Evolutionary conservation across 148 eudicot species (phyloP).

Genomic region (Rhododendron molle): DNA sequence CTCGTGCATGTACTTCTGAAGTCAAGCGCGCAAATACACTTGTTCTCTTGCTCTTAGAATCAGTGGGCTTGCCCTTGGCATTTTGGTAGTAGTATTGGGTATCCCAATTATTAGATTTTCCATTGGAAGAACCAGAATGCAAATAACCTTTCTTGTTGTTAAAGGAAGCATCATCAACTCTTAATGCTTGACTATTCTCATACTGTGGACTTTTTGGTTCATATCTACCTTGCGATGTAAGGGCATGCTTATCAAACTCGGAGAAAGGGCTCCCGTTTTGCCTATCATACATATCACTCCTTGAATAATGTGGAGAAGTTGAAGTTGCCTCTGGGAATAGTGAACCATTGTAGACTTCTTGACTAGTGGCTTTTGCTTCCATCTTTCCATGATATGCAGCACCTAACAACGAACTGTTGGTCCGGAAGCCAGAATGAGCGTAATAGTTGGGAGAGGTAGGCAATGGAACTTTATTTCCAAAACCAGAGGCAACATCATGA

Average conservation of each 20-base stretch:
- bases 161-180: neutral
- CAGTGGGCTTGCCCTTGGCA: neutral
- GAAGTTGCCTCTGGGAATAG: neutral
- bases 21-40: constrained; percentile 46
- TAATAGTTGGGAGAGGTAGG: constrained; percentile 1
- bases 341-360: neutral
- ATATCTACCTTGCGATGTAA: neutral
- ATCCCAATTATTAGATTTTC: constrained; percentile 1
- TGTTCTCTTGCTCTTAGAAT: constrained; percentile 15
- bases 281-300: constrained; percentile 7
- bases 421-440: neutral
- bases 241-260: neutral
- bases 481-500: constrained; percentile 13
- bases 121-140: neutral
- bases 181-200: constrained; percentile 2
- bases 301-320: neutral
- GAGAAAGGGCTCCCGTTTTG: neutral
- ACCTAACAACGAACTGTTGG: neutral
- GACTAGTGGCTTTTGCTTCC: constrained; percentile 10
- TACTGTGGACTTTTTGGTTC: neutral
- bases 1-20: neutral
- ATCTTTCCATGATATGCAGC: constrained; percentile 10
- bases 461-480: constrained; percentile 9
- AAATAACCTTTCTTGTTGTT: neutral
- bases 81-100: neutral